Evolutionary conservation across 768 basidiomycete species (phyloP).

Genomic region (Russula vinacea): DNA sequence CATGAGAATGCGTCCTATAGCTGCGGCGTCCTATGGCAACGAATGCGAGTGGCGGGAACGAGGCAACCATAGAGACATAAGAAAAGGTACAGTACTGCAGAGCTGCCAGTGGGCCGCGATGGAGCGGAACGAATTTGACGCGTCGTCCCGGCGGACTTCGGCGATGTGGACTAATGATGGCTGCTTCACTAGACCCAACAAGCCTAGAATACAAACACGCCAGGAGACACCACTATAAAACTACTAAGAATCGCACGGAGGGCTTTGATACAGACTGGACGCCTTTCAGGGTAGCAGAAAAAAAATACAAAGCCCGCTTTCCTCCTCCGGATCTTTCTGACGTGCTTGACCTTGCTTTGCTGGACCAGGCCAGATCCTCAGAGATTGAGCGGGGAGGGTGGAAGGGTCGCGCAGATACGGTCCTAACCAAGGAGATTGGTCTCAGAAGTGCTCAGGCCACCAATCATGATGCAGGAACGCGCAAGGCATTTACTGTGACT

Average conservation of each 20-base stretch:
- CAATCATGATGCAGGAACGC: slow-evolving; percentile 8
- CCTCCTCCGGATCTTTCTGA: slow-evolving; percentile 69
- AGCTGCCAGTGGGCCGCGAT: neutral
- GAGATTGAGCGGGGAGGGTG: slow-evolving; percentile 50
- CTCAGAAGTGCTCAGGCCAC: slow-evolving; percentile 29
- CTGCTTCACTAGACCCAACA: slow-evolving; percentile 41
- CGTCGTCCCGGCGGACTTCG: neutral
- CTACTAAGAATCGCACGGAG: slow-evolving; percentile 51
- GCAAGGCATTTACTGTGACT: slow-evolving; percentile 48
- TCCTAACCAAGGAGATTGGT: slow-evolving; percentile 38
- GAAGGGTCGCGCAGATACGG: slow-evolving; percentile 44
- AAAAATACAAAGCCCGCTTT: slow-evolving; percentile 74
- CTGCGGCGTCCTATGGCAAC: slow-evolving; percentile 36
- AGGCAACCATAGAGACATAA: slow-evolving; percentile 78
- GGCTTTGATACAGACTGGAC: slow-evolving; percentile 59
- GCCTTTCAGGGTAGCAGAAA: slow-evolving; percentile 73
- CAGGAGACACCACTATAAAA: slow-evolving; percentile 53
- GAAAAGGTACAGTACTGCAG: slow-evolving; percentile 6
- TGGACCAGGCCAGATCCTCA: slow-evolving; percentile 41
- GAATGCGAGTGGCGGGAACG: slow-evolving; percentile 49
- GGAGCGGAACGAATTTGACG: neutral
- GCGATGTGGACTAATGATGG: neutral
- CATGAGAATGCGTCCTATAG: slow-evolving; percentile 27
- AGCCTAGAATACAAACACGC: slow-evolving; percentile 59
- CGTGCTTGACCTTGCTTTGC: slow-evolving; percentile 62